phyloP scores from a whole-genome alignment of 768 basidiomycete genomes.

The Tylopilus rubrobrunneus region DNA sequence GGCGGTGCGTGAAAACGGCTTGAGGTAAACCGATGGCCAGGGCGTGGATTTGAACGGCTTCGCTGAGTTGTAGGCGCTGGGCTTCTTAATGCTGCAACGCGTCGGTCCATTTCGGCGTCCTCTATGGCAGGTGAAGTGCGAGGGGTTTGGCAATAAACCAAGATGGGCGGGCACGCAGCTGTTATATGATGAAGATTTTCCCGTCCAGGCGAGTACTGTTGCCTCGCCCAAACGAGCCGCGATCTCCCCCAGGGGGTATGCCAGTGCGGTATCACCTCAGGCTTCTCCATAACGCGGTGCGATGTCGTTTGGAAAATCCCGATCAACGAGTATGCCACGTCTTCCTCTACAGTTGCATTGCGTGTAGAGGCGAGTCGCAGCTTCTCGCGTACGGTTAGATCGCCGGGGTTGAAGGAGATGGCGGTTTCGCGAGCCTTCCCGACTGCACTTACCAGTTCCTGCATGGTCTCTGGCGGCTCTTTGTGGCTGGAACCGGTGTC shows the following conservation, averaged over 20 bases:
- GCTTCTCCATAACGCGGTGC: constrained; percentile 4
- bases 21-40: background rate
- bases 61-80: background rate
- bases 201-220: constrained; percentile 7
- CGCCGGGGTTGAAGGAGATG: background rate
- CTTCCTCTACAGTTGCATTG: background rate
- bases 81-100: background rate
- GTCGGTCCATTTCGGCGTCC: background rate
- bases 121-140: background rate
- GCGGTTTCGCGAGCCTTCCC: constrained; percentile 1
- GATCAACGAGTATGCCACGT: background rate
- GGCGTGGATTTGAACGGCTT: background rate
- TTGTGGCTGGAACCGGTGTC: constrained; percentile 6
- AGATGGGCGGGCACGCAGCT: background rate
- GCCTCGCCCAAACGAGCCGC: constrained; percentile 4
- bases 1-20: background rate
- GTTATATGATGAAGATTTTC: background rate
- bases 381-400: constrained; percentile 5
- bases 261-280: constrained; percentile 3
- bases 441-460: constrained; percentile 3
- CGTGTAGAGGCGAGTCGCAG: constrained; percentile 9
- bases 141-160: background rate
- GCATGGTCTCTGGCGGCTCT: background rate
- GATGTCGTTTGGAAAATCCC: background rate
- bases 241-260: constrained; percentile 9